Evolutionary conservation across 208 protist species (phyloP).

Genomic region (Plasmodiophora brassicae): DNA sequence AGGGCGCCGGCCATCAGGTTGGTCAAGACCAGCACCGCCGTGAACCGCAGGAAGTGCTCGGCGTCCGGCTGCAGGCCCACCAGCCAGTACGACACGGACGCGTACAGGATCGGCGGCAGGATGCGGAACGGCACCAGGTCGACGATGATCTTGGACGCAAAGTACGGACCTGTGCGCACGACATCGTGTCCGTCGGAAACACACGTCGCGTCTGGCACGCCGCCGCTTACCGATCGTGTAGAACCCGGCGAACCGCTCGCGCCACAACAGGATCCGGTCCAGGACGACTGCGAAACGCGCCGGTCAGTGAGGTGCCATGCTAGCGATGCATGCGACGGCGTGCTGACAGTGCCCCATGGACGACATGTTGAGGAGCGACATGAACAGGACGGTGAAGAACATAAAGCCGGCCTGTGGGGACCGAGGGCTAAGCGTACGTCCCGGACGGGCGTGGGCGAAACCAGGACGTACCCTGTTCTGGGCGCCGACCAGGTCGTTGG

Average conservation of each 20-base stretch:
- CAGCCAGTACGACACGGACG: neutral
- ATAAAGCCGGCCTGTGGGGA: neutral
- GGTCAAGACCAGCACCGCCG: neutral
- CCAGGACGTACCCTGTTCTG: constrained; percentile 21
- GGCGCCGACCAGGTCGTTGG: neutral
- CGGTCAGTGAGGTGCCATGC: neutral
- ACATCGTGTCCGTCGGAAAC: neutral
- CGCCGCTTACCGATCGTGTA: neutral
- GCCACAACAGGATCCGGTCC: constrained; percentile 9
- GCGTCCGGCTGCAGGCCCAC: neutral
- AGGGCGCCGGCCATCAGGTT: neutral
- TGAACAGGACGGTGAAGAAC: constrained; percentile 12
- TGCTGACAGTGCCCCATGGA: constrained; percentile 22
- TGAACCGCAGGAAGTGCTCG: neutral
- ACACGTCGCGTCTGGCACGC: neutral
- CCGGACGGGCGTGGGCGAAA: neutral
- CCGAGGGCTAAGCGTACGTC: no score
- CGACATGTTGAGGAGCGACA: constrained; percentile 18
- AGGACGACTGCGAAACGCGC: neutral
- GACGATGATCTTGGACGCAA: neutral
- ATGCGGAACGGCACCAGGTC: constrained; percentile 18
- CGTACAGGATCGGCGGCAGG: neutral
- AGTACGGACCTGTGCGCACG: neutral
- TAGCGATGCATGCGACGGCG: neutral
- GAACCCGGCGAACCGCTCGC: constrained; percentile 4